Base-by-base conservation (phyloP, 768 basidiomycete genomes). In the Rhizopogon vulgaris region DNA sequence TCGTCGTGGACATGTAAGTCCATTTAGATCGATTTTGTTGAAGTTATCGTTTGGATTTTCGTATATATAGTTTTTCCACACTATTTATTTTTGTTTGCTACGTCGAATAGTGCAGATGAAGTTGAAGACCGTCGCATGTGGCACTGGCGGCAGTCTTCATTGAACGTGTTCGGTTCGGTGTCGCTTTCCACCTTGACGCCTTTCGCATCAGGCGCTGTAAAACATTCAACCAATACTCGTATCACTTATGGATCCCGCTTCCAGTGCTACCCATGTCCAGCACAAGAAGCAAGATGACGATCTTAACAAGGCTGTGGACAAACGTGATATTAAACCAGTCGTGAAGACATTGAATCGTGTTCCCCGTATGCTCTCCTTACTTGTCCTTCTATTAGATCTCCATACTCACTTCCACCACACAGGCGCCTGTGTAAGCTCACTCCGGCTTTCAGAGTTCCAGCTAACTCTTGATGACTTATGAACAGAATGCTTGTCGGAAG, bases 401-500 rank as follows among this genome's bases (percentile, higher is more conserved):
- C 17, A 8, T 15, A 24, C 45, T 46, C 17, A 46, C 34, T 24
- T 3, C 4, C 6, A 27, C 30, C 7, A 46, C 10, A 18, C 62
- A 92, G 90, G 90, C 63, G 90, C 90, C 51, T 92, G 90, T 62
- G 90, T 92, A 69, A 69, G 81, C 74, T 27, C 48, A 32, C 4
- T 25, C 17, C 12, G 39, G 18, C 49, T 52, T 47, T 46, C 6
- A 49, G 51, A 54, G 22, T 60, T 58, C 46, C 53, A 54, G 54
- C 56, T 63, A 58, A 67, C 56, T 49, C 56, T 49, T 42, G 38
- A 47, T 27, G n/a, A n/a, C n/a, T 55, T 28, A 46, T 40, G 39
- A 48, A 38, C 65, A 94, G 91, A 94, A 94, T 83, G 90, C 92
- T 15, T 95, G 94, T 69, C 77, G 94, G 60, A 90, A 92, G 63